Evolutionary conservation across 768 basidiomycete genomes (phyloP), one percentile per base, ranked within the genome.

Genomic region (Naganishia vishniacii): DNA sequence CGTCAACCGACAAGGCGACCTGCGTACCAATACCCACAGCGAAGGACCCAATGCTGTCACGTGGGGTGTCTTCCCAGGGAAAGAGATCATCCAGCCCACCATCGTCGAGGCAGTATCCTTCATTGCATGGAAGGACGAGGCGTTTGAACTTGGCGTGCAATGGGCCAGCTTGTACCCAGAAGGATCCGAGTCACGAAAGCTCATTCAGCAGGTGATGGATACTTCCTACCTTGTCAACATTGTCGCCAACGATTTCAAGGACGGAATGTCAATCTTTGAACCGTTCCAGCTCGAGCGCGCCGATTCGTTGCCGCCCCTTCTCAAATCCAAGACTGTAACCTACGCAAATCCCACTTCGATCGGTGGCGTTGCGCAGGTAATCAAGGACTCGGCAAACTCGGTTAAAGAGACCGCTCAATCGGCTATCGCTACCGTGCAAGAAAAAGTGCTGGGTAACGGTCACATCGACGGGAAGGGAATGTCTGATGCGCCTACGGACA

Each of bases 111-210:
- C 92, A 3, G 88, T 94, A 71, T 93, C 91, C 73, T 95, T 95
- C 82, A 93, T 94, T 88, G 92, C 92, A 16, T 95, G 92, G 92
- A 94, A 94, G 88, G 93, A 97, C 71, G 93, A 97, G 75, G 93
- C 93, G 9, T 97, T 84, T 69, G 91, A 93, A 74, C 84, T 95
- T 26, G 93, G 92, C 5, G 80, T 83, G 46, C 90, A 93, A 78
- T 97, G 93, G 93, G 88, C 90, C 15, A 82, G 84, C 67, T 76
- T 91, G 60, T 95, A 95, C 74, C 89, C 91, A 53, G 79, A 84
- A 31, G 85, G 83, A 34, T 88, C 90, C 0, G 81, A 83, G 2
- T 85, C 89, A 16, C 84, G 86, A 61, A 84, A 86, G 71, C 79
- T 93, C 66, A 87, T 95, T 74, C 78, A 81, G 66, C 83, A 85